These are phyloP conservation scores for Isochrysis galbana DNA, from an alignment of 78 protist species.

Conservation along the genomic window DNA sequence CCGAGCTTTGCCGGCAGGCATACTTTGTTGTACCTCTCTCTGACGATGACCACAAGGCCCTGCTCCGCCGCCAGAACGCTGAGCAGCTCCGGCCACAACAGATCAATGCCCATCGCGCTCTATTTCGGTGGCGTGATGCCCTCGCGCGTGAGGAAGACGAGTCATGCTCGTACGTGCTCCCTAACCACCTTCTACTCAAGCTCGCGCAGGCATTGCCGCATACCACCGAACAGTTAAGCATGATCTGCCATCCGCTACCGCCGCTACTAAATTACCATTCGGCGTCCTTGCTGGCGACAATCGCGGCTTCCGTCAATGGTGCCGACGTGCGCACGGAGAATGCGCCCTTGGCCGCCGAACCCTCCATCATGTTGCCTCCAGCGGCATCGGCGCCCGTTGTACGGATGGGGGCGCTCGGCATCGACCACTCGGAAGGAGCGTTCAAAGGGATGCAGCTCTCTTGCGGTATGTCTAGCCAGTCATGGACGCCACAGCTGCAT, in stretches of 20 bases:
- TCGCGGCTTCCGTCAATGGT: neutral
- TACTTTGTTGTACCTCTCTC: neutral
- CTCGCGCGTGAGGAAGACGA: conserved; percentile 21
- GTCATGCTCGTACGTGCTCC: neutral
- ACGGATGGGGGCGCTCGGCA: too few species aligned
- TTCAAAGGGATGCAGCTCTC: too few species aligned
- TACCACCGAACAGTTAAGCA: neutral
- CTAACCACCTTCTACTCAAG: neutral
- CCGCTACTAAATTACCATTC: neutral
- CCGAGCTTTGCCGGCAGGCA: neutral
- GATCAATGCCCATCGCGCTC: neutral
- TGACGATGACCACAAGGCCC: neutral
- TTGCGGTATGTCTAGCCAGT: too few species aligned
- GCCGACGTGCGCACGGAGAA: neutral
- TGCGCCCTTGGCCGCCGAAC: neutral
- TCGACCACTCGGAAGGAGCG: too few species aligned
- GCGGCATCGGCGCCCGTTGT: too few species aligned
- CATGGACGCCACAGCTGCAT: neutral
- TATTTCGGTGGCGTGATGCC: conserved; percentile 20
- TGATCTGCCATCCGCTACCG: neutral
- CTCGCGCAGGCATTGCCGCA: neutral
- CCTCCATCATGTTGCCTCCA: neutral
- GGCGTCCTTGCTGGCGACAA: neutral
- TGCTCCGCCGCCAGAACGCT: neutral
- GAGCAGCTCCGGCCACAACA: neutral